These are phyloP conservation scores for Sarocladium strictum DNA, from an alignment of 2,329 filamentous ascomycete species.

Conservation along the genomic window DNA sequence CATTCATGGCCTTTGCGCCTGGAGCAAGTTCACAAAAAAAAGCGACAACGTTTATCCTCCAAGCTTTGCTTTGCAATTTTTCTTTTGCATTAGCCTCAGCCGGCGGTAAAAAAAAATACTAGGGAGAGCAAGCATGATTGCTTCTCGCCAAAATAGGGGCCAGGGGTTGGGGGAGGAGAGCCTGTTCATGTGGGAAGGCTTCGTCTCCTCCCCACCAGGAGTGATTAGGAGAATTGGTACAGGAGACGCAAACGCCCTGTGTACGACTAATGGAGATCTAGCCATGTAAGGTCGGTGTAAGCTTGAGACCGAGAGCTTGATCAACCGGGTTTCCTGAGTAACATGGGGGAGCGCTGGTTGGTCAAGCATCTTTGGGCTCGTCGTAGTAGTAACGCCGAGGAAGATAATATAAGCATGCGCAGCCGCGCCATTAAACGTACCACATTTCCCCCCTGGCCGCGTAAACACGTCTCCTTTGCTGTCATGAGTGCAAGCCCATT, in stretches of 20 bases:
- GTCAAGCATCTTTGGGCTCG: background rate
- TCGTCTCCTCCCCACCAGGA: background rate
- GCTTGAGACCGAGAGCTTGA: background rate
- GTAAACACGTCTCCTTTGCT: background rate
- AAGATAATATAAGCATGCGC: slow-evolving; percentile 8
- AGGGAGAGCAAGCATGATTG: slow-evolving; percentile 1
- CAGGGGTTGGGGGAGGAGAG: slow-evolving; percentile 1
- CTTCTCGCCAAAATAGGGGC: background rate
- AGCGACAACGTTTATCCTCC: slow-evolving; percentile 7
- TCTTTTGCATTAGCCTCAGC: slow-evolving; percentile 33
- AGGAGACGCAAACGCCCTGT: slow-evolving; percentile 7
- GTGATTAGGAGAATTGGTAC: background rate
- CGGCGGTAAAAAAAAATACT: slow-evolving; percentile 37
- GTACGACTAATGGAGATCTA: slow-evolving; percentile 8
- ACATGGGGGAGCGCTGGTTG: slow-evolving; percentile 3
- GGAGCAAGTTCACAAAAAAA: slow-evolving; percentile 4
- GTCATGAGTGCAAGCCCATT: too few species aligned
- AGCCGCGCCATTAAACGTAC: slow-evolving; percentile 3
- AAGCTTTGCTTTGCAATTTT: slow-evolving; percentile 2
- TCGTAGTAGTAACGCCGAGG: slow-evolving; percentile 7
- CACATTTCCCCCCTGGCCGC: background rate
- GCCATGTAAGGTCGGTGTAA: slow-evolving; percentile 9
- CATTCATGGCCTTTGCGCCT: background rate
- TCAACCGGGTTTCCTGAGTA: background rate
- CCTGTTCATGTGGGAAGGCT: slow-evolving; percentile 2